These are phyloP conservation scores for Sugiyamaella valdiviana DNA, from an alignment of 805 yeast genomes.

Conservation along the genomic window DNA sequence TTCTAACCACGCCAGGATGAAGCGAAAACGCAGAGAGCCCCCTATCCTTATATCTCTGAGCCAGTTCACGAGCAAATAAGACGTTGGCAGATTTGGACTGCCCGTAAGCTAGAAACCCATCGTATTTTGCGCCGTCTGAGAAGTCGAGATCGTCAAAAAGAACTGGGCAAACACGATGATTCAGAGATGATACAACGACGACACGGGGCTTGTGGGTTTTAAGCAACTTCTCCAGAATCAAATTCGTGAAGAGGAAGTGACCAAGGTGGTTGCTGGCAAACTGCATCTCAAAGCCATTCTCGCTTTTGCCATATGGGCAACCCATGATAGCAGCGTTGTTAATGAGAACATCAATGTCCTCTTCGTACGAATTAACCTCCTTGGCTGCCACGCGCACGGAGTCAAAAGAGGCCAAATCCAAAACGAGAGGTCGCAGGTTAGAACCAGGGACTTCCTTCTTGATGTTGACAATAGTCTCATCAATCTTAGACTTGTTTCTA, in stretches of 20 bases:
- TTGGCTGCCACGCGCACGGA: slow-evolving; percentile 14
- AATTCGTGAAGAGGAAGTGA: slow-evolving; percentile 61
- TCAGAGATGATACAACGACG: slow-evolving; percentile 1
- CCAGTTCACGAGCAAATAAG: slow-evolving; percentile 5
- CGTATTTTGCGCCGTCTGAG: slow-evolving; percentile 6
- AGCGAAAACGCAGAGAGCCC: slow-evolving; percentile 7
- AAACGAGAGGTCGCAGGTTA: slow-evolving; percentile 4
- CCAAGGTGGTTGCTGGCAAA: slow-evolving; percentile 71
- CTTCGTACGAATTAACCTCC: slow-evolving; percentile 11
- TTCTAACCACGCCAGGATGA: slow-evolving; percentile 11
- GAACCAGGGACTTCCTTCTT: slow-evolving; percentile 6
- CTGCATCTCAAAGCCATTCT: slow-evolving; percentile 70
- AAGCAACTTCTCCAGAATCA: slow-evolving; percentile 5
- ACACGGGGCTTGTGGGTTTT: slow-evolving; percentile 5
- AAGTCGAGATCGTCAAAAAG: slow-evolving; percentile 5
- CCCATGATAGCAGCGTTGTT: slow-evolving; percentile 82
- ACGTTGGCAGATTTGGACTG: slow-evolving; percentile 14
- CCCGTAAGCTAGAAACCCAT: slow-evolving; percentile 10
- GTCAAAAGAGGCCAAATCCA: slow-evolving; percentile 15
- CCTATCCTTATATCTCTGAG: background rate
- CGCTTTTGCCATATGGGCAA: slow-evolving; percentile 57
- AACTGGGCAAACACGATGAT: slow-evolving; percentile 3
- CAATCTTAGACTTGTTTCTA: slow-evolving; percentile 3
- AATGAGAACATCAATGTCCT: slow-evolving; percentile 51
- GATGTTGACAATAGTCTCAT: slow-evolving; percentile 7